A percentile compares a stretch with the other conserved stretches of the same genome.
These are phyloP conservation scores for Carex kokanica DNA, from an alignment of 176 grass and related monocot genomes.

Conservation along the genomic window DNA sequence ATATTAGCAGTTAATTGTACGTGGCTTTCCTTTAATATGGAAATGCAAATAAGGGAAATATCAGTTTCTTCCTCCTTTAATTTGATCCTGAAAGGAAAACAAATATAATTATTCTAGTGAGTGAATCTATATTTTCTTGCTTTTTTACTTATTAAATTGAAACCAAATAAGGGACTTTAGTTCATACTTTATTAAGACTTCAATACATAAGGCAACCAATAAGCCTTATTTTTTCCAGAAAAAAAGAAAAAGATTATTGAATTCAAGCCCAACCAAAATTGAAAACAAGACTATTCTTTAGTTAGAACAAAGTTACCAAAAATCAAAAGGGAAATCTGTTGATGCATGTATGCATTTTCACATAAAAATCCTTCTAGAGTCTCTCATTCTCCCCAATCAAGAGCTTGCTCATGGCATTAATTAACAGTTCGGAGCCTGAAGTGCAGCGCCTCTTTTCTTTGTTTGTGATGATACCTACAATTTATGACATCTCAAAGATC, in stretches of 20 bases:
- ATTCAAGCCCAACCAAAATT: too few species aligned
- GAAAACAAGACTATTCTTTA: too few species aligned
- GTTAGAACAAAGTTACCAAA: background rate
- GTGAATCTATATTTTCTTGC: background rate
- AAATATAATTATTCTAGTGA: background rate
- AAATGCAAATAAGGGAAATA: background rate
- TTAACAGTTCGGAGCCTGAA: background rate
- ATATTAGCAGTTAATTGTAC: background rate
- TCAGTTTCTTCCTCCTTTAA: background rate
- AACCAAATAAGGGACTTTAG: too few species aligned
- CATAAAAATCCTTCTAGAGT: background rate
- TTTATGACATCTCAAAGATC: background rate
- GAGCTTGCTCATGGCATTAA: background rate
- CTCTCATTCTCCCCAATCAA: background rate
- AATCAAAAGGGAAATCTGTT: background rate
- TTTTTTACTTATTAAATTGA: background rate
- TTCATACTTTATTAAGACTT: too few species aligned
- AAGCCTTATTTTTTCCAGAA: too few species aligned
- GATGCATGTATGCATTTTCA: background rate
- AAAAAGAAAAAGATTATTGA: too few species aligned
- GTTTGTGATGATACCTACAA: background rate
- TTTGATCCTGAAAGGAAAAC: background rate
- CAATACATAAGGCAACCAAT: too few species aligned
- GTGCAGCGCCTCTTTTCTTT: background rate
- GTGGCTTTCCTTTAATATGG: background rate